Evolutionary conservation across 2,329 filamentous ascomycete species (phyloP).

Genomic region (Corinectria fuckeliana): DNA sequence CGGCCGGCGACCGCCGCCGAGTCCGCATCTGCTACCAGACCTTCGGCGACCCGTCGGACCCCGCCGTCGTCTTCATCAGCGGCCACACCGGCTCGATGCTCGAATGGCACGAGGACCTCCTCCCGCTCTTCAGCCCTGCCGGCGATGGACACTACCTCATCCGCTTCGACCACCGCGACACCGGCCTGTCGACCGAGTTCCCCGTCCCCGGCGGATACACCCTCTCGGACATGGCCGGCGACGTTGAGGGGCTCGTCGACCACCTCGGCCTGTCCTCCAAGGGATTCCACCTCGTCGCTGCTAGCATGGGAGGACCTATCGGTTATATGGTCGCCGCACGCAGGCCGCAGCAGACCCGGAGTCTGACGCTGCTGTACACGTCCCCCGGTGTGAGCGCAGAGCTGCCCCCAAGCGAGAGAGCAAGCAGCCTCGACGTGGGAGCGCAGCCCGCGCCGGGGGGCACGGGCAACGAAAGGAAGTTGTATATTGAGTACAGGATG

Average conservation of each 20-base stretch:
- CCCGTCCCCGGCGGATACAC: constrained; percentile 33
- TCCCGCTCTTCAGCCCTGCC: constrained; percentile 25
- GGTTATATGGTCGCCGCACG: constrained; percentile 31
- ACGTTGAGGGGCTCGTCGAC: constrained; percentile 36
- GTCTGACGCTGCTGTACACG: constrained; percentile 34
- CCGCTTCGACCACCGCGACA: constrained; percentile 36
- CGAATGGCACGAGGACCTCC: constrained; percentile 30
- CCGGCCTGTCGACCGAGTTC: constrained; percentile 36
- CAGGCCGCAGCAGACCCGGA: constrained; percentile 24
- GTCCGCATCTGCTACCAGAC: constrained; percentile 42
- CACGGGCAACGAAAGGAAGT: constrained; percentile 1
- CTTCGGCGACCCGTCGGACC: constrained; percentile 32
- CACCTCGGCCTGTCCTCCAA: constrained; percentile 32
- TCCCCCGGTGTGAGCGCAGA: constrained; percentile 29
- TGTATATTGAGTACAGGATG: constrained; percentile 1
- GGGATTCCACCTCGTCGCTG: constrained; percentile 35
- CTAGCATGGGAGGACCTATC: constrained; percentile 38
- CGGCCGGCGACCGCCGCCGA: too few species aligned
- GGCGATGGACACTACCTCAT: constrained; percentile 26
- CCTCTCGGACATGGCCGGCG: constrained; percentile 36
- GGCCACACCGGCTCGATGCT: constrained; percentile 36
- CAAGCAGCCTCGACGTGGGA: not conserved
- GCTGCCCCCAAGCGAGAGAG: constrained; percentile 7
- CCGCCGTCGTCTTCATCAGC: constrained; percentile 35
- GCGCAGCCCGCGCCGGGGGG: not conserved